phyloP scores from a whole-genome alignment of 192 early-diverging fungal genomes.

The Entomortierella lignicola region DNA sequence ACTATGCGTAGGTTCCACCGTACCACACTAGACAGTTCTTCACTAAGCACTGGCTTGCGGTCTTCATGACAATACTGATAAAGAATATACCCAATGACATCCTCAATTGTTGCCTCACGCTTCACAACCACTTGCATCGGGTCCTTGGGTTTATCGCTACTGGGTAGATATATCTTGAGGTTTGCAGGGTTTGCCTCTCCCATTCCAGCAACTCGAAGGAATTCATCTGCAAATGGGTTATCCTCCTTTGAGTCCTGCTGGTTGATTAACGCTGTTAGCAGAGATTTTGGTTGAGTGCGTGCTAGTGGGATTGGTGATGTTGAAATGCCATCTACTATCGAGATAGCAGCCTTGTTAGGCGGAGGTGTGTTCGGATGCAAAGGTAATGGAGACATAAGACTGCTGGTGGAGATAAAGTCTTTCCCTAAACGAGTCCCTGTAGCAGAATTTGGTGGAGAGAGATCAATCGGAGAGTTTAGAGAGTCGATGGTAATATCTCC shows the following conservation, averaged over 20 bases:
- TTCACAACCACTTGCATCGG: conserved; percentile 79
- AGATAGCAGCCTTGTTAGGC: conserved; percentile 11
- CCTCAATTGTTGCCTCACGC: conserved; percentile 86
- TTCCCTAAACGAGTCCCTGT: conserved; percentile 5
- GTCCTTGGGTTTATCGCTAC: conserved; percentile 52
- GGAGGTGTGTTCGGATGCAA: conserved; percentile 37
- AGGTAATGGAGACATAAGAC: conserved; percentile 37
- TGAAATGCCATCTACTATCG: conserved; percentile 7
- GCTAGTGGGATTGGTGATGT: conserved; percentile 23
- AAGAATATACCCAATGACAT: conserved; percentile 93
- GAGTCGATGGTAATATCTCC: conserved; percentile 54
- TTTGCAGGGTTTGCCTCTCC: conserved; percentile 67
- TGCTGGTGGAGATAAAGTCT: conserved; percentile 1
- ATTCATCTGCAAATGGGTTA: conserved; percentile 80
- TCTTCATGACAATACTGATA: conserved; percentile 88
- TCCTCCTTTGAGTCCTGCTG: conserved; percentile 66
- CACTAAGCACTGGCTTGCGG: conserved; percentile 69
- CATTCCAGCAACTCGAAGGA: conserved; percentile 70
- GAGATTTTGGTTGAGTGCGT: conserved; percentile 57
- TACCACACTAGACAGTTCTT: conserved; percentile 71
- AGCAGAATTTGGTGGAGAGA: conserved; percentile 45
- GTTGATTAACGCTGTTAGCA: conserved; percentile 70
- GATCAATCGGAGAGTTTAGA: conserved; percentile 58
- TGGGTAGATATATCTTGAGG: conserved; percentile 75
- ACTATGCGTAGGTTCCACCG: conserved; percentile 93